Evolutionary conservation across 108 stramenopile genomes (phyloP), one percentile per base, ranked within the genome.

Genomic region (Fistulifera pelliculosa): DNA sequence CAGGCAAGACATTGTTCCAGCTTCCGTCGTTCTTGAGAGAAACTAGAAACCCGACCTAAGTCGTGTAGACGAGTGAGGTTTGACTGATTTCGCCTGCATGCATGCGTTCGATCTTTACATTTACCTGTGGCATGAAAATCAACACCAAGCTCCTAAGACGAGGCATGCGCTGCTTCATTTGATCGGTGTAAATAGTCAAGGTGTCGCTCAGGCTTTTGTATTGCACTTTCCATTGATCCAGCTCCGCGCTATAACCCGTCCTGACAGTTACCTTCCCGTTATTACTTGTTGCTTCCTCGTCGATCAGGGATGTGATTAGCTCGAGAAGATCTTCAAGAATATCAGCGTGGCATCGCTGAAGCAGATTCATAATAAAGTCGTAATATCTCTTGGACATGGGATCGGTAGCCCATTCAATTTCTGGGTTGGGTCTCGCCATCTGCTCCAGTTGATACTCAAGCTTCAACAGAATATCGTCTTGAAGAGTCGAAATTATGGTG

Each of bases 11-110:
- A 2, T 62, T 59, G 31, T 56, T 63, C 48, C 56, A 56, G 54
- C 76, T 71, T 47, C 74, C 55, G 8, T 65, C 66, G 27, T 85
- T 80, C 53, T 77, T 63, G 31, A 95, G 59, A 2, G 68, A 58
- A 18, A 90, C 72, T 22, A 94, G 75, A 57, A 93, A 97, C 14
- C 96, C 96, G 50, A 96, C 74, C 74, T 77, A 8, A 35, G 31
- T 35, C n/a, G n/a, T n/a, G n/a, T n/a, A n/a, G n/a, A n/a, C n/a
- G n/a, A n/a, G n/a, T n/a, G n/a, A n/a, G n/a, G n/a, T n/a, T n/a
- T n/a, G n/a, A n/a, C n/a, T n/a, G n/a, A n/a, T n/a, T n/a, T n/a
- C n/a, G n/a, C n/a, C n/a, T n/a, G n/a, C n/a, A n/a, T n/a, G n/a
- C n/a, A n/a, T n/a, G n/a, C n/a, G n/a, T n/a, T n/a, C n/a, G n/a